These are phyloP conservation scores for Taphrina deformans DNA, from an alignment of 1,139 yeast species.

Conservation along the genomic window DNA sequence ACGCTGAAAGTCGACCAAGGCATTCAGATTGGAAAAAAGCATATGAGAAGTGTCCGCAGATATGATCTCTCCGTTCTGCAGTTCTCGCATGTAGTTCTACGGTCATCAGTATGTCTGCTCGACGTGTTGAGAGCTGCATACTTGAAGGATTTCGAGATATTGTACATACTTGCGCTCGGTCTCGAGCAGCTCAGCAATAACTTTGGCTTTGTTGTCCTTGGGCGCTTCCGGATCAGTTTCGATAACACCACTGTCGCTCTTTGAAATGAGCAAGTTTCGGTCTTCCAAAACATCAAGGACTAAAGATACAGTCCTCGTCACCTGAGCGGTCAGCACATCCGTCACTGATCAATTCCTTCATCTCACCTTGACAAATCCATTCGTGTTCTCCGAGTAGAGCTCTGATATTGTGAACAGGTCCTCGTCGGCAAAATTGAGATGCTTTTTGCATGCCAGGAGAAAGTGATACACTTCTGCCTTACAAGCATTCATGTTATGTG, in stretches of 20 bases:
- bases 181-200: slow-evolving; percentile 77
- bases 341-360: too few species aligned
- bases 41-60: slow-evolving; percentile 77
- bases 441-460: slow-evolving; percentile 78
- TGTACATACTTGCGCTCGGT: slow-evolving; percentile 92
- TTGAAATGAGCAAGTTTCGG: slow-evolving; percentile 47
- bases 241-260: slow-evolving; percentile 52
- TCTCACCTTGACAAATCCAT: slow-evolving; percentile 71
- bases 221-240: slow-evolving; percentile 48
- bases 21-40: slow-evolving; percentile 82
- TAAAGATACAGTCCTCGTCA: slow-evolving; percentile 30
- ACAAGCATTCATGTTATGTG: slow-evolving; percentile 63
- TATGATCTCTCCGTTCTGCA: slow-evolving; percentile 64
- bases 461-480: slow-evolving; percentile 90
- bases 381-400: slow-evolving; percentile 79
- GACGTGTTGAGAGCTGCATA: slow-evolving; percentile 1
- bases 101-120: background rate
- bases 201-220: slow-evolving; percentile 59
- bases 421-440: slow-evolving; percentile 73
- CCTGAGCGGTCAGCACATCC: slow-evolving; percentile 41
- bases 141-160: slow-evolving; percentile 71
- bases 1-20: slow-evolving; percentile 87
- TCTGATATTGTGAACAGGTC: slow-evolving; percentile 86
- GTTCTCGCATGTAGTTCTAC: slow-evolving; percentile 62
- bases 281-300: slow-evolving; percentile 44